A percentile compares a stretch with the other conserved stretches of the same genome.
phyloP scores from a whole-genome alignment of 2,329 filamentous ascomycete species.

The Helminthosporium solani region DNA sequence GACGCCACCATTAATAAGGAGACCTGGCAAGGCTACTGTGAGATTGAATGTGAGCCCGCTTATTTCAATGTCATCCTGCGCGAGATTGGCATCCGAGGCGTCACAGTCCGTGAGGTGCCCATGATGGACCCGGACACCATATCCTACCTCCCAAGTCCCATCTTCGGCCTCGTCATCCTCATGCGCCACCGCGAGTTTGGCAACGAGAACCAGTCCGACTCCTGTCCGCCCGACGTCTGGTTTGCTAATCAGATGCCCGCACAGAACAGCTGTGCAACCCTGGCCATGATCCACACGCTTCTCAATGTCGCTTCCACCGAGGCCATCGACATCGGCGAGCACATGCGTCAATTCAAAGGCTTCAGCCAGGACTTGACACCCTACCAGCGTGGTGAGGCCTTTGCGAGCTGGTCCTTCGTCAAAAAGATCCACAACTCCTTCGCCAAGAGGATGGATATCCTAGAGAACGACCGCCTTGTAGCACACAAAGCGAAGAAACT shows the following conservation, averaged over 20 bases:
- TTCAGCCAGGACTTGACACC: slow-evolving; percentile 69
- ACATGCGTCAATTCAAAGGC: slow-evolving; percentile 70
- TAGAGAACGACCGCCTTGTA: slow-evolving; percentile 74
- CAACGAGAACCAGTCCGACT: slow-evolving; percentile 51
- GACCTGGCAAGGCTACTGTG: slow-evolving; percentile 71
- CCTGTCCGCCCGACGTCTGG: slow-evolving; percentile 72
- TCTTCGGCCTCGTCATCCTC: slow-evolving; percentile 86
- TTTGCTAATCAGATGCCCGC: slow-evolving; percentile 81
- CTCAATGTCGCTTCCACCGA: slow-evolving; percentile 65
- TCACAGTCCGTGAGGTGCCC: slow-evolving; percentile 76
- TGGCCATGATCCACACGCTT: slow-evolving; percentile 88
- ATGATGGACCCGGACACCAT: slow-evolving; percentile 58
- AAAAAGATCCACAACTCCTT: slow-evolving; percentile 87
- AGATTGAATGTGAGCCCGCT: slow-evolving; percentile 88
- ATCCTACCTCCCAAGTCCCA: slow-evolving; percentile 28
- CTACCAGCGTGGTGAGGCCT: slow-evolving; percentile 70
- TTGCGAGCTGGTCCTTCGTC: slow-evolving; percentile 74
- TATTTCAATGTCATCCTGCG: slow-evolving; percentile 80
- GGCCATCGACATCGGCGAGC: slow-evolving; percentile 65
- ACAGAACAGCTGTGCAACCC: slow-evolving; percentile 82
- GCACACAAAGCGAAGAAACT: slow-evolving; percentile 55
- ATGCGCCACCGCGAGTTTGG: slow-evolving; percentile 67
- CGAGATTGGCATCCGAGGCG: slow-evolving; percentile 71
- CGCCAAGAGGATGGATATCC: slow-evolving; percentile 60
- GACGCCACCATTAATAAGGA: slow-evolving; percentile 43